Conservation (phyloP, 2,329 filamentous ascomycete species). For the Aquanectria penicillioides region DNA sequence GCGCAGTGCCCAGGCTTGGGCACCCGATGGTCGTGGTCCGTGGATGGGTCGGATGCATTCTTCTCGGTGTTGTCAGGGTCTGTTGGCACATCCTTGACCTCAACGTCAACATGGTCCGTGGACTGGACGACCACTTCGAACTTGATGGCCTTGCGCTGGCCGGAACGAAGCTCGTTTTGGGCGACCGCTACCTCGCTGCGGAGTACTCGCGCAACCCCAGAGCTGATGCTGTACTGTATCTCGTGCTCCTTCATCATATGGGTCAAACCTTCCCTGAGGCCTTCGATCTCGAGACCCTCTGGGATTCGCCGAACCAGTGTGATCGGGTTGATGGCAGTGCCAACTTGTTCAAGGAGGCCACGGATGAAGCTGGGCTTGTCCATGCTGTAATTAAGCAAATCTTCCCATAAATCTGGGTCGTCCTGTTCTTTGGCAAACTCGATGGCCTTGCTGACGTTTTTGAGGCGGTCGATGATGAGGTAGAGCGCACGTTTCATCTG, state of each 20-base stretch:
- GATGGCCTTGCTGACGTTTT: constrained; percentile 92
- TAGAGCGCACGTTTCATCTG: constrained; percentile 91
- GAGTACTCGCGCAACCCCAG: constrained; percentile 87
- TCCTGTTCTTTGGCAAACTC: constrained; percentile 93
- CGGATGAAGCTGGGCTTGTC: constrained; percentile 96
- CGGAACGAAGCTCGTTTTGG: constrained; percentile 81
- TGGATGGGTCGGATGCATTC: constrained; percentile 30
- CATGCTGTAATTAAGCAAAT: constrained; percentile 95
- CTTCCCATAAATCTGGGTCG: constrained; percentile 93
- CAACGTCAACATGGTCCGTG: constrained; percentile 54
- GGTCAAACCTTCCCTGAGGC: constrained; percentile 85
- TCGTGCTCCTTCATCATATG: constrained; percentile 96
- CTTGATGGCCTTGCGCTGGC: constrained; percentile 86
- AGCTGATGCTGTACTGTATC: constrained; percentile 91
- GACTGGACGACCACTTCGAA: constrained; percentile 75
- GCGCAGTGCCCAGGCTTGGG: constrained; percentile 67
- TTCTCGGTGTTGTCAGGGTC: constrained; percentile 37
- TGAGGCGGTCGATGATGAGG: constrained; percentile 92
- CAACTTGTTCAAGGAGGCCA: constrained; percentile 90
- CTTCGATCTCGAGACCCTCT: constrained; percentile 91
- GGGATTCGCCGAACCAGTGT: constrained; percentile 90
- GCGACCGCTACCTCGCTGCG: constrained; percentile 86
- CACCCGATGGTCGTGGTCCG: constrained; percentile 43
- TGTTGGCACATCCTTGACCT: constrained; percentile 51
- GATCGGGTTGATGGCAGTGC: constrained; percentile 92